Base-by-base conservation (phyloP, 2,329 filamentous ascomycete genomes). In the Ceratocystis papillata region DNA sequence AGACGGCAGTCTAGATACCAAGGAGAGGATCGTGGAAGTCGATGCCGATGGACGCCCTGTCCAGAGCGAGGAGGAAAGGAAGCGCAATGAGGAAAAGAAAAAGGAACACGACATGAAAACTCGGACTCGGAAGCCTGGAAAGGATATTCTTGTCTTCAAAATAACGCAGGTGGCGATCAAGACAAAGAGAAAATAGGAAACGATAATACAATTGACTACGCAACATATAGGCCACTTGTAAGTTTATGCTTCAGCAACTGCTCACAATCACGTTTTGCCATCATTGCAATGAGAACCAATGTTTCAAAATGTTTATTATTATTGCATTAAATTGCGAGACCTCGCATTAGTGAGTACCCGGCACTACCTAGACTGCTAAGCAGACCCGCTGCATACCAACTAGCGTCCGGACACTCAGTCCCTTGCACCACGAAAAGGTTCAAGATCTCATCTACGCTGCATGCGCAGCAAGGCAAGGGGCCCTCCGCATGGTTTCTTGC, bases 1-100 rank as follows among this genome's bases (percentile, higher is more conserved):
- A 73, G 83, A 86, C 69, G 82, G 81, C 2, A 81, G 76, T 65
- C 73, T 85, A 2, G 83, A 85, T 69, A 79, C 76, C 0, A 71
- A 76, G 50, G 82, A 85, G 60, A 78, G 82, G 1, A 76, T 85
- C 0, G 81, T 84, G 1, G 80, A 83, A 65, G 73, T 84, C 1
- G 81, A 82, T 59, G 76, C 72, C 0, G 69, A 81, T 5, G 81
- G 81, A 0, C 78, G 78, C 37, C 74, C 77, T 0, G 71, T 81
- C 33, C 76, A 70, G 46, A 68, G 67, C 61, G 66, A 70, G 3
- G 65, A 69, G 0, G 64, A 70, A 33, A 66, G 53, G 63, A 15
- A 22, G 50, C 50, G 25, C 50, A 28, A 15, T 4, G 50, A 55
- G 10, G 25, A 25, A 15, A 8, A 25, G 7, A 20, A 25, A 25